phyloP scores from a whole-genome alignment of 192 early-diverging fungal species.

The Backusella circina region DNA sequence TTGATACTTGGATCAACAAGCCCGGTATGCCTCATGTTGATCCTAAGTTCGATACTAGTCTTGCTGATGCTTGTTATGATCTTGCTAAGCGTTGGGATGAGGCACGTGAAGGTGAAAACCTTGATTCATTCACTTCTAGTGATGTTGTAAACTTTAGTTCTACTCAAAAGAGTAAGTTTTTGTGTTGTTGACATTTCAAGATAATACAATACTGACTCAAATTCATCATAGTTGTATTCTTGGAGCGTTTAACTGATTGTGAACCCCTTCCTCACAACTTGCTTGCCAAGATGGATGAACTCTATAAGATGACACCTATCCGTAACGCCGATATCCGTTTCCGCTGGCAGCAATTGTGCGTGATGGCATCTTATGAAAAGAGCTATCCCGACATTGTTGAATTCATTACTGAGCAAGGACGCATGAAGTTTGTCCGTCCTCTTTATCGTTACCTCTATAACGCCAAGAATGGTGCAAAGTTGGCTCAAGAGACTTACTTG shows the following conservation, averaged over 20 bases:
- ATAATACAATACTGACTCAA: background rate
- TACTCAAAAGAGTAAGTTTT: conserved; percentile 54
- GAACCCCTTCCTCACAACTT: conserved; percentile 53
- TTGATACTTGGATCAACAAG: conserved; percentile 83
- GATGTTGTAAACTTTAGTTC: conserved; percentile 71
- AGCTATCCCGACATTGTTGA: conserved; percentile 68
- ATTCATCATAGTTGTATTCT: conserved; percentile 64
- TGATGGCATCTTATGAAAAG: conserved; percentile 71
- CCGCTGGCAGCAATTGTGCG: conserved; percentile 80
- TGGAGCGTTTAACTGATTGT: conserved; percentile 68
- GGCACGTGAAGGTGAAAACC: conserved; percentile 48
- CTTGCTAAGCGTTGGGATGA: conserved; percentile 76
- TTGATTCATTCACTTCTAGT: conserved; percentile 38
- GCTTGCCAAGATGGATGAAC: conserved; percentile 63
- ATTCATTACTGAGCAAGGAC: conserved; percentile 82
- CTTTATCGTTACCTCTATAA: conserved; percentile 71
- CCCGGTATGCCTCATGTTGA: conserved; percentile 87
- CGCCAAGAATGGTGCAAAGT: conserved; percentile 62
- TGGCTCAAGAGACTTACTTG: conserved; percentile 82
- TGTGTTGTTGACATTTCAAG: background rate
- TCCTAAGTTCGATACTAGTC: conserved; percentile 80
- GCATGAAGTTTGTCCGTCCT: conserved; percentile 92
- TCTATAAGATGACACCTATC: conserved; percentile 65
- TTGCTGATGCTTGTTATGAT: conserved; percentile 74
- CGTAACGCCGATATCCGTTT: conserved; percentile 85